Evolutionary conservation across 2,329 filamentous ascomycete species (phyloP), one percentile per base, ranked within the genome.

Genomic region (Plenodomus biglobosus): DNA sequence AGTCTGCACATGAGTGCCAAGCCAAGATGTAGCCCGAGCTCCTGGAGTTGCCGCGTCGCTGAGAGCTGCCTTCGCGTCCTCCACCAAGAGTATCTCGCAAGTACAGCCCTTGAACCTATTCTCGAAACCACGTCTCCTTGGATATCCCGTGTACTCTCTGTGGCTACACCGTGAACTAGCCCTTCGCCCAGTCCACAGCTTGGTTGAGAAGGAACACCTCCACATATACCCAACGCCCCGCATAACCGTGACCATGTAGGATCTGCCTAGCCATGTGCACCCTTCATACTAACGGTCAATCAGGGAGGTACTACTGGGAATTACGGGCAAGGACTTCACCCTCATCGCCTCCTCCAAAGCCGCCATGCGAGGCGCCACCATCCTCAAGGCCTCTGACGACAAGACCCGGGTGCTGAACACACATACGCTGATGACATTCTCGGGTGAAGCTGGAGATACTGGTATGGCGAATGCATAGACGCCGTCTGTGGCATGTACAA

Each of bases 281-380:
- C 36, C n/a, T 13, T 21, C 16, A 19, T 46, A 27, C 60, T 68
- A 18, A 70, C 48, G 19, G n/a, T n/a, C 11, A 15, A 37, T 8
- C 50, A 97, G 92, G 94, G 94, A 99, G 85, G 90, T 97, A 73
- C 83, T 99, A 72, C 84, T 99, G 65, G 94, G 94, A 70, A 96
- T 99, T 75, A 96, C 92, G 52, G 95, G 94, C 80, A 96, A 96
- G 81, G 95, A 99, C 84, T 99, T 96, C 76, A 95, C 92, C 78
- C 85, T 99, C 82, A 86, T 99, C 73, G 94, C 91, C 68, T 90
- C 94, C 66, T 97, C 92, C 56, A 97, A 99, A 81, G 94, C 94
- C 71, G 90, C 92, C 67, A 97, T 97, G 92, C 86, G 94, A 79
- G 94, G 94, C 68, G 90, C 91, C 57, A 96, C 92, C 51, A 88